Conservation (phyloP, 768 basidiomycete species). For the Xerocomellus chrysenteron region DNA sequence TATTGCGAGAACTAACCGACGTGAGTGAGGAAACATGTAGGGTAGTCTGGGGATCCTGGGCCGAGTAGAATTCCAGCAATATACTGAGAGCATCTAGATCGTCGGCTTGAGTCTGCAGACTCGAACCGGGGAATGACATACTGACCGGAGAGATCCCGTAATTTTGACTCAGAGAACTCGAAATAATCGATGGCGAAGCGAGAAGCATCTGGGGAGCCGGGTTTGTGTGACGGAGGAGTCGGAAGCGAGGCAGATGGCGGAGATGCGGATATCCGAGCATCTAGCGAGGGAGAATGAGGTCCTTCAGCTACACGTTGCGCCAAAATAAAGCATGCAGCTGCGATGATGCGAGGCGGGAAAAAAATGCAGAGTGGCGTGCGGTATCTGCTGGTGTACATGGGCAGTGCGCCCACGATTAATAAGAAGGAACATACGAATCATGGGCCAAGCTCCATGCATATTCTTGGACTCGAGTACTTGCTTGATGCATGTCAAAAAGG, state of each 20-base stretch:
- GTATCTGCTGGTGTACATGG: conserved; percentile 46
- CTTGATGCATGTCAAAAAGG: conserved; percentile 58
- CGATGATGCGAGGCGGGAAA: conserved; percentile 66
- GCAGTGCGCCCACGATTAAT: background rate
- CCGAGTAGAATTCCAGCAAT: conserved; percentile 69
- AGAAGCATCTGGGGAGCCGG: conserved; percentile 66
- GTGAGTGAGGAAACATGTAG: conserved; percentile 52
- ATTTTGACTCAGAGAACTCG: conserved; percentile 57
- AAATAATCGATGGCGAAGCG: conserved; percentile 69
- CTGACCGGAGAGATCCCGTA: conserved; percentile 61
- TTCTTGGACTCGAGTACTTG: conserved; percentile 56
- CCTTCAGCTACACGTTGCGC: conserved; percentile 73
- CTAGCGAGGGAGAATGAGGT: conserved; percentile 69
- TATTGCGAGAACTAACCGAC: conserved; percentile 41
- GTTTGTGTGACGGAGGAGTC: conserved; percentile 77
- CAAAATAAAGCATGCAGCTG: conserved; percentile 75
- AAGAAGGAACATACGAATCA: conserved; percentile 63
- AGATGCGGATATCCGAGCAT: conserved; percentile 69
- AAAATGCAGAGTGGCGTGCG: conserved; percentile 77
- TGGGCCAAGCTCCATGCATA: conserved; percentile 85
- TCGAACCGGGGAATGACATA: background rate
- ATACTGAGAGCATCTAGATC: conserved; percentile 59
- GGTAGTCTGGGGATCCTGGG: conserved; percentile 53
- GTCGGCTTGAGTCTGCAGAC: conserved; percentile 2
- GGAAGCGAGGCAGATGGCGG: conserved; percentile 76